phyloP scores from a whole-genome alignment of 441 rosid species.

The Rhodomyrtus psidioides region DNA sequence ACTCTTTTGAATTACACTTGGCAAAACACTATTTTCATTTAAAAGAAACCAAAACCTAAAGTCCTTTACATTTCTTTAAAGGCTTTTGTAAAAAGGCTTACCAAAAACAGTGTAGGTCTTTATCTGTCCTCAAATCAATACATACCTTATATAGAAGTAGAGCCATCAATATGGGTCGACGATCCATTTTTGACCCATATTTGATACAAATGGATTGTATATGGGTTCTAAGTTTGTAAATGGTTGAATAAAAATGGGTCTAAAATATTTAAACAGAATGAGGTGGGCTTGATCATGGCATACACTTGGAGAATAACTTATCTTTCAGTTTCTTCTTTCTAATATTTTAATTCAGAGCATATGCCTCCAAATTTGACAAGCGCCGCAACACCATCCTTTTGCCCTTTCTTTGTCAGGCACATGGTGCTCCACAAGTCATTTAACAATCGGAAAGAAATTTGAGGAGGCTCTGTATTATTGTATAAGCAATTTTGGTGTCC shows the following conservation, averaged over 20 bases:
- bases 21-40: not conserved
- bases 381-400: not conserved
- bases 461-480: not conserved
- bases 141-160: too few relatives aligned
- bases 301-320: not conserved
- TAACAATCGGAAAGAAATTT: not conserved
- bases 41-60: too few relatives aligned
- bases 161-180: too few relatives aligned
- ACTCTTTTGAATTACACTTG: not conserved
- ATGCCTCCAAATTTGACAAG: not conserved
- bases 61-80: too few relatives aligned
- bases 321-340: not conserved
- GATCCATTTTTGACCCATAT: too few relatives aligned
- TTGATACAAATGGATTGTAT: too few relatives aligned
- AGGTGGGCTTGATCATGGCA: not conserved
- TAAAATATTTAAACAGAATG: too few relatives aligned
- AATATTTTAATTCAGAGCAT: not conserved
- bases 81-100: too few relatives aligned
- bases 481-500: not conserved
- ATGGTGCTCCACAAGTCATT: not conserved
- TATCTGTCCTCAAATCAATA: too few relatives aligned
- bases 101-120: too few relatives aligned
- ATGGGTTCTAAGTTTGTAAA: too few relatives aligned
- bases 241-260: too few relatives aligned
- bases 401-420: not conserved